Evolutionary conservation across 352 stramenopile species (phyloP), one percentile per base, ranked within the genome.

Genomic region (Plasmopara halstedii): DNA sequence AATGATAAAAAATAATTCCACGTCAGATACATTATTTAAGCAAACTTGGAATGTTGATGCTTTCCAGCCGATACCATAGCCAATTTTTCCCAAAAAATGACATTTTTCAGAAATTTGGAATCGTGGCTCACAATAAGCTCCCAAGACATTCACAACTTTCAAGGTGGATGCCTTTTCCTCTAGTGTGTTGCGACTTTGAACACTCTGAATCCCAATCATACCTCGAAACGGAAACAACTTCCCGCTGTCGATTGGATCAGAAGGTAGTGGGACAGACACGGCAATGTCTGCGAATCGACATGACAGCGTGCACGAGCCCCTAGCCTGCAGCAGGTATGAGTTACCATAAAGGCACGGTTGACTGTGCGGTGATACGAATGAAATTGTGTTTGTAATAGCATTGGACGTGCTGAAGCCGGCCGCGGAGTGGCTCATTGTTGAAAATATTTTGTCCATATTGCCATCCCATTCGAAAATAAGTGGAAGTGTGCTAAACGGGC

Each of bases 51-150:
- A 94, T 13, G 43, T 59, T 0, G 70, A 84, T 11, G 72, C 71
- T 50, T 75, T 77, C 80, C 80, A 91, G 3, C 76, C 75, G 42
- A 85, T 68, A 6, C 67, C 73, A 43, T 89, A 93, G 2, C 81
- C 79, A 46, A 94, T 81, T 45, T 94, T 94, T 32, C 83, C 83
- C 20, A 94, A 55, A 22, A 65, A 67, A 15, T 93, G 36, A 10
- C 40, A 35, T 15, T 67, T 80, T 14, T 88, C 70, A 13, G 42
- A n/a, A 13, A 90, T 61, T 11, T 64, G 46, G 35, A 94, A 61
- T 14, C 42, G 55, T 5, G 83, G 65, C 37, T 93, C 74, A 9
- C 76, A 76, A 51, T 85, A 92, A 7, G 43, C 59, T 3, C 81
- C 83, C 14, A 47, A 58, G 15, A 91, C 31, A 21, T 73, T 69